A percentile compares a stretch with the other conserved stretches of the same genome.
Evolutionary conservation across 1,284 basidiomycete species (phyloP).

Genomic region (Cryptococcus floricola): DNA sequence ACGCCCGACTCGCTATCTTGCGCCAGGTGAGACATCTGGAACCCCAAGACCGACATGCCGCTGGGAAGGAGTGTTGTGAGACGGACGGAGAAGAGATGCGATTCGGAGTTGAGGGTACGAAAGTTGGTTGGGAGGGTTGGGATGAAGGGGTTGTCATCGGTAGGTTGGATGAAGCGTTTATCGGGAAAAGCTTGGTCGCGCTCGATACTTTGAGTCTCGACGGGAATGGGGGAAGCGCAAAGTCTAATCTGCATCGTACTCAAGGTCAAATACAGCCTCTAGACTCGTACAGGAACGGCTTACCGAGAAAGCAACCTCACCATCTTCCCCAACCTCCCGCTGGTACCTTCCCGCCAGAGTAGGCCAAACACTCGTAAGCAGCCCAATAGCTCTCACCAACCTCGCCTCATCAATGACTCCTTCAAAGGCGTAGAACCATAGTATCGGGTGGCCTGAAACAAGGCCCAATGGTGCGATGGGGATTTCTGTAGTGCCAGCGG

Average conservation of each 20-base stretch:
- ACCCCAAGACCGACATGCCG: conserved; percentile 19
- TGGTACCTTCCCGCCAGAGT: conserved; percentile 19
- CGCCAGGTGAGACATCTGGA: conserved; percentile 23
- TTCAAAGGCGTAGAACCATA: conserved; percentile 21
- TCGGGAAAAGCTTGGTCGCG: background rate
- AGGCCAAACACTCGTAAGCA: conserved; percentile 21
- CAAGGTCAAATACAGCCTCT: background rate
- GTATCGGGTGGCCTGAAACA: conserved; percentile 20
- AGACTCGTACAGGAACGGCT: conserved; percentile 16
- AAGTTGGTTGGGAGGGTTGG: conserved; percentile 14
- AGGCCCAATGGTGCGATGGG: conserved; percentile 22
- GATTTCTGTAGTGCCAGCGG: conserved; percentile 4
- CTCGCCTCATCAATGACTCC: conserved; percentile 16
- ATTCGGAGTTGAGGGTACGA: conserved; percentile 14
- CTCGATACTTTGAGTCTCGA: conserved; percentile 17
- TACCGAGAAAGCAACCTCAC: background rate
- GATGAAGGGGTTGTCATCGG: conserved; percentile 10
- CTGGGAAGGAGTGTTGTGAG: conserved; percentile 16
- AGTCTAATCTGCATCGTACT: conserved; percentile 16
- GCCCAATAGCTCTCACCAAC: conserved; percentile 17
- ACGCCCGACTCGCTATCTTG: conserved; percentile 20
- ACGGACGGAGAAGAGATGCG: conserved; percentile 19
- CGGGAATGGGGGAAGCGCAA: conserved; percentile 26
- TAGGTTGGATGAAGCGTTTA: conserved; percentile 17
- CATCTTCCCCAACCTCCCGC: background rate